phyloP scores from a whole-genome alignment of 202 grass and related monocot genomes.

The Zoysia matrella region DNA sequence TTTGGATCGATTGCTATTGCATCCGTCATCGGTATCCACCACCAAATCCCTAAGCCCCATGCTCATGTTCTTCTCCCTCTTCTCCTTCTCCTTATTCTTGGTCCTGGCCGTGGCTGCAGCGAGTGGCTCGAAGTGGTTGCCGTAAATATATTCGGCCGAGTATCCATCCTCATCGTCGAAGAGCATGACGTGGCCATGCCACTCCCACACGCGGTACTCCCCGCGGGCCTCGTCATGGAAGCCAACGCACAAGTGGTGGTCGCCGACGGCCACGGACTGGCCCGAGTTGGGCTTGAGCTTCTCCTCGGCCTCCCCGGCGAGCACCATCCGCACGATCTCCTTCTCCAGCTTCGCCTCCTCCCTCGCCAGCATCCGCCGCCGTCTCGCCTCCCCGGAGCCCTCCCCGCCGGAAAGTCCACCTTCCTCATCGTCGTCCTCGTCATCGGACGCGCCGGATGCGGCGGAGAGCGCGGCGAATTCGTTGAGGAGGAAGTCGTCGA shows the following conservation, averaged over 20 bases:
- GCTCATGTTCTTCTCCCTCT: slow-evolving; percentile 53
- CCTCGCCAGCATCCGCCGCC: slow-evolving; percentile 63
- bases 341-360: slow-evolving; percentile 90
- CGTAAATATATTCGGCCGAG: slow-evolving; percentile 90
- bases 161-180: slow-evolving; percentile 93
- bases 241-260: slow-evolving; percentile 83
- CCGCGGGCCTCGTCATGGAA: slow-evolving; percentile 79
- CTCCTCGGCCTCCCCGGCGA: slow-evolving; percentile 64
- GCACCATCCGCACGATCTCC: slow-evolving; percentile 75
- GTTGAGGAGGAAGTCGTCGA: slow-evolving; percentile 91
- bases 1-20: slow-evolving; percentile 33
- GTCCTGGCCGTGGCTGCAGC: slow-evolving; percentile 51
- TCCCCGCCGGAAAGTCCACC: neutral
- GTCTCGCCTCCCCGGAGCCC: slow-evolving; percentile 54
- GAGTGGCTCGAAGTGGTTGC: slow-evolving; percentile 85
- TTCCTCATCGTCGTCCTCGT: slow-evolving; percentile 40
- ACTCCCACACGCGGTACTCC: slow-evolving; percentile 96
- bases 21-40: slow-evolving; percentile 16
- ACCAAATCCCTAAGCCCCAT: slow-evolving; percentile 89
- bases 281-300: slow-evolving; percentile 85
- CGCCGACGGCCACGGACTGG: slow-evolving; percentile 84
- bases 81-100: slow-evolving; percentile 59
- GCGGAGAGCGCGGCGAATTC: slow-evolving; percentile 62
- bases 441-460: slow-evolving; percentile 37
- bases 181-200: slow-evolving; percentile 97